These are phyloP conservation scores for Hyparrhenia diplandra DNA, from an alignment of 176 grass and related monocot species.

Conservation along the genomic window DNA sequence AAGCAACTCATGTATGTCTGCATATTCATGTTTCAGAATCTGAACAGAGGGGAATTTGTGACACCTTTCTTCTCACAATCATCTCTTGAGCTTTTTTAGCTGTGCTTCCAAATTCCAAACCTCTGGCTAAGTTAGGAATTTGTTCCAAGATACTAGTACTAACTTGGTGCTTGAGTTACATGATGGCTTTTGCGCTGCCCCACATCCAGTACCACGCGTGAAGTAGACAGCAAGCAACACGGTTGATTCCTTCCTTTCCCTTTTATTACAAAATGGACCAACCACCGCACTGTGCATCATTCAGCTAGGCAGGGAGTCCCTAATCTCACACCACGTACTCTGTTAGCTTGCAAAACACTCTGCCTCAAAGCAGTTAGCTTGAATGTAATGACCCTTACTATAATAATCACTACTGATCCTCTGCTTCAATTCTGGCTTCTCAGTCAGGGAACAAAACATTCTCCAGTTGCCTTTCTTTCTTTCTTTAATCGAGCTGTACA, in stretches of 20 bases:
- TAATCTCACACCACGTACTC: not conserved
- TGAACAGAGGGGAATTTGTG: not conserved
- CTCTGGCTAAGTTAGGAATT: not conserved
- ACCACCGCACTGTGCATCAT: not conserved
- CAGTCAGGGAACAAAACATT: not conserved
- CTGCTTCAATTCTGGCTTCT: not conserved
- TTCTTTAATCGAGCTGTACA: not conserved
- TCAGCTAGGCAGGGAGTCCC: too few species aligned
- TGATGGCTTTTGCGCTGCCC: not conserved
- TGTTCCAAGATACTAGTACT: not conserved
- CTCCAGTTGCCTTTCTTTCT: not conserved
- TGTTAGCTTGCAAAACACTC: not conserved
- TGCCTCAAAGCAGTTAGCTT: not conserved
- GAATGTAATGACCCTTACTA: not conserved
- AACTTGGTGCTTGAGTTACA: not conserved
- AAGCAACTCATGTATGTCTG: not conserved
- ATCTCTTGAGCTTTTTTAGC: not conserved
- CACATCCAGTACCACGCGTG: not conserved
- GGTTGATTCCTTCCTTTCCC: not conserved
- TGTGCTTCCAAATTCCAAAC: not conserved
- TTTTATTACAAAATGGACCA: not conserved
- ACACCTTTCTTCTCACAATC: not conserved
- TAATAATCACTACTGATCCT: not conserved
- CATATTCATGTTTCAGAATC: not conserved
- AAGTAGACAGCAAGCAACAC: slow-evolving; percentile 43